Evolutionary conservation across 2,329 filamentous ascomycete genomes (phyloP).

Genomic region (Cytospora paraplurivora): DNA sequence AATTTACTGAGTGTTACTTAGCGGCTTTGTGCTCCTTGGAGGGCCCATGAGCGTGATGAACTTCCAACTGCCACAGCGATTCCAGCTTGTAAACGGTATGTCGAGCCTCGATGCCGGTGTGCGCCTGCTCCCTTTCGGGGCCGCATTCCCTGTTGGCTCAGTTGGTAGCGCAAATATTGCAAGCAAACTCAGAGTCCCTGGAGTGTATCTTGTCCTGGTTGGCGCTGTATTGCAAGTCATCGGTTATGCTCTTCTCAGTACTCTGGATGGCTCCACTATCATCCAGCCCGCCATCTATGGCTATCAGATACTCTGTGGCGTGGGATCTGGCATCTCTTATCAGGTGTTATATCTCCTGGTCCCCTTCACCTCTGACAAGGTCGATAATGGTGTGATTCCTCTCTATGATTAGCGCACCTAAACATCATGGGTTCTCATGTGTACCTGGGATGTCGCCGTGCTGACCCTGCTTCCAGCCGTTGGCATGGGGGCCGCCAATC

Average conservation of each 20-base stretch:
- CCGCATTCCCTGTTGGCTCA: slow-evolving; percentile 6
- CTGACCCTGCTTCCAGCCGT: slow-evolving; percentile 18
- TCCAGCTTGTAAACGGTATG: slow-evolving; percentile 31
- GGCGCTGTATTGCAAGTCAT: slow-evolving; percentile 23
- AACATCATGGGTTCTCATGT: too few relatives aligned
- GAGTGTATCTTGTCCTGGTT: slow-evolving; percentile 16
- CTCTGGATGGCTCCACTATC: not conserved
- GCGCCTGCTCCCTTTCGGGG: slow-evolving; percentile 29
- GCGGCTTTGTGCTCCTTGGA: slow-evolving; percentile 13
- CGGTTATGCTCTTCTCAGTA: slow-evolving; percentile 22
- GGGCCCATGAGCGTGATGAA: slow-evolving; percentile 20
- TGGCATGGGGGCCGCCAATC: slow-evolving; percentile 21
- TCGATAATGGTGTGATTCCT: slow-evolving; percentile 21
- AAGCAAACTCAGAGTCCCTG: not conserved
- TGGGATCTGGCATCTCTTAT: slow-evolving; percentile 24
- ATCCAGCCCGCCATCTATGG: slow-evolving; percentile 20
- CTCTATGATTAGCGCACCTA: not conserved
- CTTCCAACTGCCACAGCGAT: slow-evolving; percentile 31
- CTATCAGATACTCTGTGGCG: slow-evolving; percentile 22
- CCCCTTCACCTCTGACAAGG: slow-evolving; percentile 4
- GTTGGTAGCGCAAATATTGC: slow-evolving; percentile 4
- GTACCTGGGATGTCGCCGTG: too few relatives aligned
- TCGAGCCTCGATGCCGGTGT: slow-evolving; percentile 28
- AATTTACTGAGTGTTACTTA: too few relatives aligned
- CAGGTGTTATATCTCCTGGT: slow-evolving; percentile 16